Evolutionary conservation across 148 eudicot species (phyloP), one percentile per base, ranked within the genome.

Genomic region (Rhododendron ovatum): DNA sequence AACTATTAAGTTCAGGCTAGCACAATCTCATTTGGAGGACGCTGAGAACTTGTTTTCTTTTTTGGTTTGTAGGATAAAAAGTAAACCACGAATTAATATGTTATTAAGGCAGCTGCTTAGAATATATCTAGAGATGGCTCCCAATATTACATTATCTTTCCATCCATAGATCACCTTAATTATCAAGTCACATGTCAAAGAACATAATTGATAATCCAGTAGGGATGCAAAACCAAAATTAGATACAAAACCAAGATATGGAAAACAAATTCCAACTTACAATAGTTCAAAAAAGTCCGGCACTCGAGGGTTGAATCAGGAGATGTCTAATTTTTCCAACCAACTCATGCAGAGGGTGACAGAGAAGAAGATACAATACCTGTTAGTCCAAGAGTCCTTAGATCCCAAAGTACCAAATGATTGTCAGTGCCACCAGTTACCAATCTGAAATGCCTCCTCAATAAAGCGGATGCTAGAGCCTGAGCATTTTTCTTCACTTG

Each of bases 381-480:
- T 85, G 98, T 93, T 84, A 97, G 81, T 71, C 98, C 96, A 89
- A 93, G 88, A 75, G 93, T 91, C 82, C 99, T 94, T 78, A 97
- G 90, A 92, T 97, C 99, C 99, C 98, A 95, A 67, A 97, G 94
- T 84, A 97, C 78, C 91, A 97, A 35, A 95, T 97, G 99, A 85
- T 93, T 97, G 91, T 97, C 99, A 4, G 98, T 95, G 89, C 99
- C 99, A n/a, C 98, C 99, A n/a, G 99, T 95, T 18, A 97, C 91
- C 87, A 97, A 87, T 89, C 86, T 93, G 88, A 95, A 95, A 81
- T 92, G 91, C 90, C 93, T 94, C 86, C 90, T 92, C 82, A 89
- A 55, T 61, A 97, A 91, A 78, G 96, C 93, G 24, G 92, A 82
- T 43, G 98, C 98, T 76, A 97, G 83, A 37, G 95, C 94, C 82